These are phyloP conservation scores for Plasmodium berghei DNA, from an alignment of 169 alveolate species.

Conservation along the genomic window DNA sequence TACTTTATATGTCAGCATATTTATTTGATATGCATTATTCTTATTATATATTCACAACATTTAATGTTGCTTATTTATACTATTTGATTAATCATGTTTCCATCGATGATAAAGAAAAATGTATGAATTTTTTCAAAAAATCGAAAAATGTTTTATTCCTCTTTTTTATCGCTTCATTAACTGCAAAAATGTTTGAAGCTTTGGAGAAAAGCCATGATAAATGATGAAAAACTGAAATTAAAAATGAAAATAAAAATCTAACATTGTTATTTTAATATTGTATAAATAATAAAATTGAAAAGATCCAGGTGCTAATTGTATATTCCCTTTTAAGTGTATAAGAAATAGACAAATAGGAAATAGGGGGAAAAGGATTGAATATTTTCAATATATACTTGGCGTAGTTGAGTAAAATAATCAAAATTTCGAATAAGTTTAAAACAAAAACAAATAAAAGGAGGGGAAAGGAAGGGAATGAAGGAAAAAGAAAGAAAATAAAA, in stretches of 20 bases:
- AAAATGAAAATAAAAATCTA: neutral
- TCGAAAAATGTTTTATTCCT: conserved; percentile 30
- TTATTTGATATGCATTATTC: conserved; percentile 41
- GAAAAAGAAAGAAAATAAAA: neutral
- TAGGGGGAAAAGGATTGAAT: neutral
- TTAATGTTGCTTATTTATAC: conserved; percentile 35
- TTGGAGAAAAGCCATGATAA: neutral
- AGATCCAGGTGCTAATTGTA: too few relatives aligned
- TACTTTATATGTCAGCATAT: conserved; percentile 40
- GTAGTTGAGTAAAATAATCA: neutral
- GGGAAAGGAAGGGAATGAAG: neutral
- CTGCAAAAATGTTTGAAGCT: conserved; percentile 26
- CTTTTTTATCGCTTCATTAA: conserved; percentile 8
- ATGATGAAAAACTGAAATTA: neutral
- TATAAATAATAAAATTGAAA: too few relatives aligned
- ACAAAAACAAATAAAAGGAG: conserved; percentile 10
- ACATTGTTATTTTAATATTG: too few relatives aligned
- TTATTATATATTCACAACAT: conserved; percentile 27
- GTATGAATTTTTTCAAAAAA: conserved; percentile 59
- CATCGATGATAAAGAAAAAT: conserved; percentile 27
- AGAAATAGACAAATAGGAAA: neutral
- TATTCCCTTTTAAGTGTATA: neutral
- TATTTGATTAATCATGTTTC: neutral
- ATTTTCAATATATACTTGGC: neutral
- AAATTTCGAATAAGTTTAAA: neutral